Evolutionary conservation across 768 basidiomycete genomes (phyloP), one percentile per base, ranked within the genome.

Genomic region (Tylopilus subfusipes): DNA sequence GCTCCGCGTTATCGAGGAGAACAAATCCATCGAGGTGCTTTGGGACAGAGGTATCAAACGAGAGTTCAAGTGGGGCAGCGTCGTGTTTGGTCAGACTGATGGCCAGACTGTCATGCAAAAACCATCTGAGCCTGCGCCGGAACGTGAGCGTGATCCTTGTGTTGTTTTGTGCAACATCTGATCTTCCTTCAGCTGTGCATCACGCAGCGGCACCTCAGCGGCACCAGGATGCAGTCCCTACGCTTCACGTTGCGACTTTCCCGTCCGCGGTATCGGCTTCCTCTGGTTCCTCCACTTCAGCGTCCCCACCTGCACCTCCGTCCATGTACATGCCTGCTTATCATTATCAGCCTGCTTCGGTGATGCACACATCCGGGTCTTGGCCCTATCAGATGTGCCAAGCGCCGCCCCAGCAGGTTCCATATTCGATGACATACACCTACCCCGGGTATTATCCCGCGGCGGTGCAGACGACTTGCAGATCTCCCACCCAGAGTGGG

Each of bases 31-130:
- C 1, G 85, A 88, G 65, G 91, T 95, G 5, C 67, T 89, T 8
- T 94, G 92, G 88, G 89, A 90, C 64, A 75, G 80, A 25, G 85
- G 84, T 9, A 59, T 82, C 34, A 87, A 84, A 70, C 77, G 82
- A 51, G 88, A 90, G 67, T 88, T 92, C 65, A 90, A 88, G 67
- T 92, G 90, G 90, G 81, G 84, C 27, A 85, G 83, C 61, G 82
- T 92, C 19, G 79, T 91, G 19, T 86, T 90, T 55, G 88, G 87
- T n/a, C 83, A 78, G 46, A 84, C 82, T 2, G 86, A 88, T 44
- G 81, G 75, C 5, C 82, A 84, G 50, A 64, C 71, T 18, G 81
- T 89, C n/a, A 79, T 80, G 49, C 86, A 88, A 65, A 88, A 86
- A 60, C 87, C 87, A 19, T 76, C 80, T 3, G 85, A 85, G 58